Conservation (phyloP, 2,329 filamentous ascomycete genomes). For the Neofusicoccum sp. region DNA sequence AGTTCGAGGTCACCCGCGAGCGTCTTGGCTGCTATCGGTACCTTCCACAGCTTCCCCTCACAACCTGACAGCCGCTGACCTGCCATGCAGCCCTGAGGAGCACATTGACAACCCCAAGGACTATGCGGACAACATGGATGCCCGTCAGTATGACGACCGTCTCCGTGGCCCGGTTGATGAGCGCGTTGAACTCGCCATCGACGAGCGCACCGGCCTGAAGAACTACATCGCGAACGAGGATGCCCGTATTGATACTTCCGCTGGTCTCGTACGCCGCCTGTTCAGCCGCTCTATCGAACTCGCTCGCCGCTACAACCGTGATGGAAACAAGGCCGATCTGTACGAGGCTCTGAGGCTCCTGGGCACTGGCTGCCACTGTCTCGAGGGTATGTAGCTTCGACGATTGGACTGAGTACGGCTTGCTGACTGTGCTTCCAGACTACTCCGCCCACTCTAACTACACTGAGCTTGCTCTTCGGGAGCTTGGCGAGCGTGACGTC, state of each 20-base stretch:
- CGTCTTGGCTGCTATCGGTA: conserved; percentile 74
- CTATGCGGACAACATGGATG: conserved; percentile 86
- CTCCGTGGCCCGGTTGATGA: conserved; percentile 83
- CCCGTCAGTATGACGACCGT: conserved; percentile 74
- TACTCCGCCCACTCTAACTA: conserved; percentile 95
- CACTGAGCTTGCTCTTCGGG: conserved; percentile 80
- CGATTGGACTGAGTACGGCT: neutral
- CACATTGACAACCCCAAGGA: conserved; percentile 79
- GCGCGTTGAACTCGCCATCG: conserved; percentile 71
- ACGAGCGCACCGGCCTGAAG: conserved; percentile 68
- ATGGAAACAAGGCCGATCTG: conserved; percentile 70
- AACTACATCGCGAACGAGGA: conserved; percentile 91
- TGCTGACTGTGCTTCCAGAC: conserved; percentile 49
- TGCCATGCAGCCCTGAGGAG: conserved; percentile 58
- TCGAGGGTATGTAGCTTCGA: conserved; percentile 60
- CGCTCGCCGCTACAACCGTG: conserved; percentile 69
- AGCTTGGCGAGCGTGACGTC: conserved; percentile 74
- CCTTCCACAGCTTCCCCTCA: conserved; percentile 2
- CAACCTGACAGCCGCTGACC: neutral
- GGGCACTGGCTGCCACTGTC: conserved; percentile 84
- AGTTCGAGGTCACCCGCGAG: conserved; percentile 80
- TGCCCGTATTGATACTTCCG: conserved; percentile 75
- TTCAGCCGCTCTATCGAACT: conserved; percentile 74
- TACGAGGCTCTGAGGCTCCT: conserved; percentile 83
- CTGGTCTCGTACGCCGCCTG: conserved; percentile 70